phyloP scores from a whole-genome alignment of 495 filamentous ascomycete species.

The Xylaria acuta region DNA sequence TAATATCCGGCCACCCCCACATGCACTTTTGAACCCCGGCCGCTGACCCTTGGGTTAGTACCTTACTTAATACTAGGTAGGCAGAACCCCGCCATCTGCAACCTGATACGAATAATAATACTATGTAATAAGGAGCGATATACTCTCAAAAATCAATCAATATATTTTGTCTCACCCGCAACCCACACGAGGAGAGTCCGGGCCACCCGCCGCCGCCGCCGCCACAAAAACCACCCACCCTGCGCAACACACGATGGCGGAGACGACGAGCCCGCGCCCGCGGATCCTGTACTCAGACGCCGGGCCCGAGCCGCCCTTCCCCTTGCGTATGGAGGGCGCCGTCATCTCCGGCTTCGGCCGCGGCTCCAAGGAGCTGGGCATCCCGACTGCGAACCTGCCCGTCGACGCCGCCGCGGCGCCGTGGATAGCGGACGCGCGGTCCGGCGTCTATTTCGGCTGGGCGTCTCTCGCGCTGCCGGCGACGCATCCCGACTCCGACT shows the following conservation, averaged over 20 bases:
- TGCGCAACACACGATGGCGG: constrained; percentile 11
- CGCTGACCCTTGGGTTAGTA: too few relatives aligned
- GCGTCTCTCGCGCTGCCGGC: constrained; percentile 66
- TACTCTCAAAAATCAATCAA: neutral
- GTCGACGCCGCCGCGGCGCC: constrained; percentile 70
- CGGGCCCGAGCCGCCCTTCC: constrained; percentile 80
- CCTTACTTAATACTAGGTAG: too few relatives aligned
- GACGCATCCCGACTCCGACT: constrained; percentile 45
- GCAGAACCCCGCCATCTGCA: neutral
- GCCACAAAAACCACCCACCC: neutral
- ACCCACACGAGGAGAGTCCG: neutral
- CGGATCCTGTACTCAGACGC: constrained; percentile 69
- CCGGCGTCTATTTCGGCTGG: constrained; percentile 92
- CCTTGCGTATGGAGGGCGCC: constrained; percentile 77
- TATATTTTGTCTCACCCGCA: neutral
- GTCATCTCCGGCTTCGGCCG: constrained; percentile 95
- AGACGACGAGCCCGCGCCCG: constrained; percentile 49
- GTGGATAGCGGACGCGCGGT: constrained; percentile 71
- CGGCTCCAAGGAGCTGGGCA: constrained; percentile 92
- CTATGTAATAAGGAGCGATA: neutral
- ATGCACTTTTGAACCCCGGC: too few relatives aligned
- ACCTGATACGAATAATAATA: too few relatives aligned
- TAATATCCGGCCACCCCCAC: too few relatives aligned
- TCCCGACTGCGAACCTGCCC: constrained; percentile 97
- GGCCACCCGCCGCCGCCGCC: too few relatives aligned